phyloP scores from a whole-genome alignment of 495 filamentous ascomycete species.

The Aspergillus homomorphus region DNA sequence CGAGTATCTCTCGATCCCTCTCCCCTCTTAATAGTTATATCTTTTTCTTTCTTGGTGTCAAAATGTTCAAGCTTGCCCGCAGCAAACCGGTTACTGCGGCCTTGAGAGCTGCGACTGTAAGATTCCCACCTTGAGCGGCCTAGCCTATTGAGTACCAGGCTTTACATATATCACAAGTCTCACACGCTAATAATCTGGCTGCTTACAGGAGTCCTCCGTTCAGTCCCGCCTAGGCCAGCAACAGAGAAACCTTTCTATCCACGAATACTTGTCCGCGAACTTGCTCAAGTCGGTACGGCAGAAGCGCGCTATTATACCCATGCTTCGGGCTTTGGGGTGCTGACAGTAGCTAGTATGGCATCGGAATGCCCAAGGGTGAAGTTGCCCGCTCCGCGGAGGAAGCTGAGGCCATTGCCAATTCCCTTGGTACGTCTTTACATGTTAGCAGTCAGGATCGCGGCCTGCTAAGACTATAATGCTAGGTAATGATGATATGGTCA shows the following conservation, averaged over 20 bases:
- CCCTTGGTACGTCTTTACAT: slow-evolving; percentile 58
- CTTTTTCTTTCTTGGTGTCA: slow-evolving; percentile 25
- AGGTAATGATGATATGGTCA: slow-evolving; percentile 95
- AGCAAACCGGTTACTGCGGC: slow-evolving; percentile 65
- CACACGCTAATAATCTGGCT: slow-evolving; percentile 22
- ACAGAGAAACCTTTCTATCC: slow-evolving; percentile 89
- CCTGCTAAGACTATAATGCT: slow-evolving; percentile 27
- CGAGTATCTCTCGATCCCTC: slow-evolving; percentile 10
- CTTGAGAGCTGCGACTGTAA: slow-evolving; percentile 61
- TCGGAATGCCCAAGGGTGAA: slow-evolving; percentile 84
- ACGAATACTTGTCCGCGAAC: slow-evolving; percentile 93
- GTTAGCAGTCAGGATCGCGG: not conserved
- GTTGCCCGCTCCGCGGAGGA: slow-evolving; percentile 80
- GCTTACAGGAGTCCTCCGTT: slow-evolving; percentile 46
- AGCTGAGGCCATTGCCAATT: slow-evolving; percentile 86
- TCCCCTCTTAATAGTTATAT: slow-evolving; percentile 21
- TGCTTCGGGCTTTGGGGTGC: slow-evolving; percentile 18
- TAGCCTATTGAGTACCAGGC: slow-evolving; percentile 8
- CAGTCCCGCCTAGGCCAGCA: slow-evolving; percentile 50
- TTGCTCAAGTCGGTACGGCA: slow-evolving; percentile 74
- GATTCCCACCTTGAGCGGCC: slow-evolving; percentile 20
- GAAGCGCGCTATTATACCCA: slow-evolving; percentile 6
- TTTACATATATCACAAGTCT: slow-evolving; percentile 15
- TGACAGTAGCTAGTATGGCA: slow-evolving; percentile 68
- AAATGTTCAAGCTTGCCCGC: slow-evolving; percentile 74